These are phyloP conservation scores for Tephrocybe sp. DNA, from an alignment of 768 basidiomycete species.

Conservation along the genomic window DNA sequence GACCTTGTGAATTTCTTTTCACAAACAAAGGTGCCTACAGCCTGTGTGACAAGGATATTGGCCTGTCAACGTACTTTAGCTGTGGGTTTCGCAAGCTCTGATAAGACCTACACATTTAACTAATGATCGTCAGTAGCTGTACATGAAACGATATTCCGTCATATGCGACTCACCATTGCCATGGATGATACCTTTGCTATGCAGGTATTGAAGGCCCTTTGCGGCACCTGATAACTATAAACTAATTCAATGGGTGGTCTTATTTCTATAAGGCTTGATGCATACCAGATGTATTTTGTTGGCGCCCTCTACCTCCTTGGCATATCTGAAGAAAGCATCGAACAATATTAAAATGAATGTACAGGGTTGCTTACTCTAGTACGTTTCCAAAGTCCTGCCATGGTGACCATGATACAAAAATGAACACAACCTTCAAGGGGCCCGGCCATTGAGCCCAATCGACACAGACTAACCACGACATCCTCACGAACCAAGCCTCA, in stretches of 20 bases:
- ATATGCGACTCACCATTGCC: conserved; percentile 49
- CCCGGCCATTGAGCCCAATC: no score
- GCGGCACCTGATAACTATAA: conserved; percentile 51
- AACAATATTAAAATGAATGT: neutral
- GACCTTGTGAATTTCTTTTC: neutral
- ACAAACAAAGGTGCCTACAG: conserved; percentile 29
- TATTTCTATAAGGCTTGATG: neutral
- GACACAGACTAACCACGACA: no score
- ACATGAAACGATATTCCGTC: no score
- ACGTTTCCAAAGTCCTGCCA: conserved; percentile 63
- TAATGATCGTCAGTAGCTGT: conserved; percentile 22
- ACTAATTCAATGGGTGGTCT: neutral
- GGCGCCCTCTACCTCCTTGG: conserved; percentile 29
- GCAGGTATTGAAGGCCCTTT: conserved; percentile 56
- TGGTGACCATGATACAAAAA: no score
- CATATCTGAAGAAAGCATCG: conserved; percentile 35
- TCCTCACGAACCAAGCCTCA: no score
- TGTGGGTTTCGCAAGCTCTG: neutral
- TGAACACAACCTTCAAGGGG: no score
- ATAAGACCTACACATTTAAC: conserved; percentile 56
- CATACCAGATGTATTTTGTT: conserved; percentile 43
- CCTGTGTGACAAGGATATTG: conserved; percentile 56
- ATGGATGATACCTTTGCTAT: conserved; percentile 49
- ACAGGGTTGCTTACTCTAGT: conserved; percentile 35
- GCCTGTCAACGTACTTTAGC: conserved; percentile 11